These are phyloP conservation scores for Rhizoclosmatium sp. DNA, from an alignment of 192 early-diverging fungal species.

Conservation along the genomic window DNA sequence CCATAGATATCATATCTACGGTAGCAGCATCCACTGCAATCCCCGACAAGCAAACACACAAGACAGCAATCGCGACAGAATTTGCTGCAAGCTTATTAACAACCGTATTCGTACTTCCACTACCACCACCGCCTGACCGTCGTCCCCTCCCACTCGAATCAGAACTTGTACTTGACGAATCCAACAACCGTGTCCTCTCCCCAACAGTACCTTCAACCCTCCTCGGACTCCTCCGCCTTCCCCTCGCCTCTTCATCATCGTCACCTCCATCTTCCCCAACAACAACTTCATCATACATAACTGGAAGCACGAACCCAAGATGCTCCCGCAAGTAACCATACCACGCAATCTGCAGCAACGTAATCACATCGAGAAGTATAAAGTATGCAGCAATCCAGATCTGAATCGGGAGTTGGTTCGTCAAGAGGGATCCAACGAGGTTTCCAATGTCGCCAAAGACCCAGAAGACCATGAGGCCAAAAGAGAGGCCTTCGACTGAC, in stretches of 20 bases:
- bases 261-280: neutral
- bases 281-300: slow-evolving; percentile 21
- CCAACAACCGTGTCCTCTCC: neutral
- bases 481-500: slow-evolving; percentile 48
- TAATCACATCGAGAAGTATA: slow-evolving; percentile 46
- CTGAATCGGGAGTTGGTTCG: slow-evolving; percentile 56
- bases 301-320: slow-evolving; percentile 7
- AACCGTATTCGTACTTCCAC: neutral
- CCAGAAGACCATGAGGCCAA: slow-evolving; percentile 56
- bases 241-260: neutral
- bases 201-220: neutral
- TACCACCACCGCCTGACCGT: neutral
- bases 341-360: slow-evolving; percentile 52
- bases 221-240: neutral
- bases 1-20: neutral
- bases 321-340: slow-evolving; percentile 39
- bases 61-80: slow-evolving; percentile 2
- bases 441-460: slow-evolving; percentile 47
- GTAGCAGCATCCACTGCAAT: neutral
- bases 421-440: slow-evolving; percentile 52
- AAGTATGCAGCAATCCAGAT: slow-evolving; percentile 50
- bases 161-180: neutral
- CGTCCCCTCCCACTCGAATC: neutral
- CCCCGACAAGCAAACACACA: neutral
- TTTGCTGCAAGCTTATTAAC: neutral